Conservation (phyloP, 768 basidiomycete genomes). For the Rhizopogon salebrosus region DNA sequence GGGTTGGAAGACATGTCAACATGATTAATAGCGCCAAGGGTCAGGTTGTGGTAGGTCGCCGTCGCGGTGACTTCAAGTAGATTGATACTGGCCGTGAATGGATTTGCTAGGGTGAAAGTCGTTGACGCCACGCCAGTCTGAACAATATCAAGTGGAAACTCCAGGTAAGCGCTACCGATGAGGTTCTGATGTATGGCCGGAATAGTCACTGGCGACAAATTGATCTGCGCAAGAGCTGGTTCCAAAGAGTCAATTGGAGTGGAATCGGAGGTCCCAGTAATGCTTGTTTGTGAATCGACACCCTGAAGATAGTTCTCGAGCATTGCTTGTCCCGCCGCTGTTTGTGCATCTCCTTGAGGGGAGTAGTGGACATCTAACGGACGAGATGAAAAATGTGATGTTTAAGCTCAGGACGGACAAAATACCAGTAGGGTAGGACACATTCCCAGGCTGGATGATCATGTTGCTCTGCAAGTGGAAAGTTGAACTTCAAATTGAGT, state of each 20-base stretch:
- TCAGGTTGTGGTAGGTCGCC: slow-evolving; percentile 50
- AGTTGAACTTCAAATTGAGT: not conserved
- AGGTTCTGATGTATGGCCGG: slow-evolving; percentile 61
- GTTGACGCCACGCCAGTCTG: slow-evolving; percentile 55
- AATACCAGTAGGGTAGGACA: slow-evolving; percentile 50
- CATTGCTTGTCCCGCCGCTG: slow-evolving; percentile 47
- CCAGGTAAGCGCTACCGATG: slow-evolving; percentile 48
- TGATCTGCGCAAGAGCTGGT: slow-evolving; percentile 54
- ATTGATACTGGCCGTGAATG: slow-evolving; percentile 70
- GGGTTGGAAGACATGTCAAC: slow-evolving; percentile 52
- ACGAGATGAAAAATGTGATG: not conserved
- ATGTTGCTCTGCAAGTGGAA: slow-evolving; percentile 37
- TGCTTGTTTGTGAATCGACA: slow-evolving; percentile 46
- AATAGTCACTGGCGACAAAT: slow-evolving; percentile 55
- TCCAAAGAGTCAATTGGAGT: slow-evolving; percentile 60
- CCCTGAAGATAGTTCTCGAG: slow-evolving; percentile 72
- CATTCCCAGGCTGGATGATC: slow-evolving; percentile 54
- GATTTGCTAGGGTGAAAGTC: slow-evolving; percentile 55
- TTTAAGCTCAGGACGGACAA: not conserved
- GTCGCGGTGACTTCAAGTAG: slow-evolving; percentile 48
- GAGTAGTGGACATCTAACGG: slow-evolving; percentile 52
- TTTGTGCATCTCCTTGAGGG: slow-evolving; percentile 45
- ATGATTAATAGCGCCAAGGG: slow-evolving; percentile 53
- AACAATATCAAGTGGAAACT: slow-evolving; percentile 59
- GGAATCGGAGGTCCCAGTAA: slow-evolving; percentile 48